These are phyloP conservation scores for Blastobotrys malaysiensis DNA, from an alignment of 1,139 yeast genomes.

Conservation along the genomic window DNA sequence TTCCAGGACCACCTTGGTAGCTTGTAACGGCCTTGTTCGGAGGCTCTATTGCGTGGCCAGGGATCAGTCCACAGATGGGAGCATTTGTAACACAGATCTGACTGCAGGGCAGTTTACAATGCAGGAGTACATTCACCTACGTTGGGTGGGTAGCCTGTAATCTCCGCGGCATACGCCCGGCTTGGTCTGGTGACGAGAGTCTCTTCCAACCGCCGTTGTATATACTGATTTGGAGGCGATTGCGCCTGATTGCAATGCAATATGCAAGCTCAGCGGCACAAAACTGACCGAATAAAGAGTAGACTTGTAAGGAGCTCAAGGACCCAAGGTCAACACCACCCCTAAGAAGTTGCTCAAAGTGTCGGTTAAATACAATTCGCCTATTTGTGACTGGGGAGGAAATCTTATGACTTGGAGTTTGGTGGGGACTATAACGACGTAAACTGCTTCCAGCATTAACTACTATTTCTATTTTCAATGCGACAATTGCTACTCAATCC, in stretches of 20 bases:
- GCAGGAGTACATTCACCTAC: neutral
- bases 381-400: neutral
- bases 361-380: neutral
- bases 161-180: neutral
- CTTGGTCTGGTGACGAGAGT: neutral
- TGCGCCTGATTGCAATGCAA: neutral
- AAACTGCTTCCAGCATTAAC: neutral
- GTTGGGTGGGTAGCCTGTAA: neutral
- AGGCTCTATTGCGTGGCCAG: neutral
- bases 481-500: neutral
- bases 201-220: neutral
- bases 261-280: neutral
- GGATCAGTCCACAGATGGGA: neutral
- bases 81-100: neutral
- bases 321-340: neutral
- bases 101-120: neutral
- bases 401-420: neutral
- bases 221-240: neutral
- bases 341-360: neutral
- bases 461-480: neutral
- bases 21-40: neutral
- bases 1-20: neutral
- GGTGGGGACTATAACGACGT: neutral
- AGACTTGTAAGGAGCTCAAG: neutral
- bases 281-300: neutral